phyloP scores from a whole-genome alignment of 257 asterid genomes.

The Solanum pennellii region DNA sequence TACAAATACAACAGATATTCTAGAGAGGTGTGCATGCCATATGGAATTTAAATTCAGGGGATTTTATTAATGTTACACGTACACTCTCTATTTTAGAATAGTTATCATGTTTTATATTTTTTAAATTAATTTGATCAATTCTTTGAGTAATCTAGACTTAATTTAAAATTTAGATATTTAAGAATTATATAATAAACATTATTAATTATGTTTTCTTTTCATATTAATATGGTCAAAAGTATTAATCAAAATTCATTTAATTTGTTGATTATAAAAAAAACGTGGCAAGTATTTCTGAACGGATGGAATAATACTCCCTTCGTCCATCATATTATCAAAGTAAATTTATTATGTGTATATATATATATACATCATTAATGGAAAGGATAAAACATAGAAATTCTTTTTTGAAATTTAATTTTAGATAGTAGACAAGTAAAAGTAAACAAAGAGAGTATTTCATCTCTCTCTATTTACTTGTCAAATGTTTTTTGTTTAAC shows the following conservation, averaged over 20 bases:
- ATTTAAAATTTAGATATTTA: neutral
- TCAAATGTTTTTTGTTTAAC: neutral
- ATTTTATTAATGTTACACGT: neutral
- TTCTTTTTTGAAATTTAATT: no score
- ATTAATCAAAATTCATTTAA: neutral
- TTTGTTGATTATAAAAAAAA: neutral
- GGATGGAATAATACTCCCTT: neutral
- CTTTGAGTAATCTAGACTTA: neutral
- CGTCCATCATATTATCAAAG: neutral
- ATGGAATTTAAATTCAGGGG: neutral
- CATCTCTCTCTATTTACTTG: neutral
- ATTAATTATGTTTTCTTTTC: neutral
- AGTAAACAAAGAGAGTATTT: neutral
- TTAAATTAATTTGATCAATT: neutral
- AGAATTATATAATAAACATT: neutral
- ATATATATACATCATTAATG: no score
- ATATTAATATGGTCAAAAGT: neutral
- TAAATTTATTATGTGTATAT: no score
- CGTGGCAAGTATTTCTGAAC: neutral
- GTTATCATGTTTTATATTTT: neutral
- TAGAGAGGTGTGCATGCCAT: neutral
- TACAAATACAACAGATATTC: neutral
- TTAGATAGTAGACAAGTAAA: neutral
- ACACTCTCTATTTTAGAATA: neutral
- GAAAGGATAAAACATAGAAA: no score